Percentiles rank a stretch among this genome's conserved stretches.
Conservation (phyloP, 2,329 filamentous ascomycete genomes). For the Diplodia seriata region DNA sequence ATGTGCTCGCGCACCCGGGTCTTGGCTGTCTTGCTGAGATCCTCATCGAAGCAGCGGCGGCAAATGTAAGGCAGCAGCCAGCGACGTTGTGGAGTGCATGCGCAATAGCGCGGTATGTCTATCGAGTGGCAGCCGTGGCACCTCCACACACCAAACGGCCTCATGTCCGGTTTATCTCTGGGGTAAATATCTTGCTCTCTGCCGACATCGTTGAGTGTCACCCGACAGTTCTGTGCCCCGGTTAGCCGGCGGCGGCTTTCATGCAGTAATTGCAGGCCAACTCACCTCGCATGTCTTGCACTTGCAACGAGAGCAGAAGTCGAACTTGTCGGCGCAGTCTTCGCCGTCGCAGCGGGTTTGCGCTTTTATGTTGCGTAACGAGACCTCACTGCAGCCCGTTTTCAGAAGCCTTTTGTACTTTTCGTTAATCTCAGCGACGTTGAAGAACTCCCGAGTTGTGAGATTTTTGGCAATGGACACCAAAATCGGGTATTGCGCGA, state of each 20-base stretch:
- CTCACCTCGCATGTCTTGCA: conserved; percentile 6
- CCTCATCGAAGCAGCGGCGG: background rate
- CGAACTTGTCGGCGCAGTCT: background rate
- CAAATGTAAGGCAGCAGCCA: background rate
- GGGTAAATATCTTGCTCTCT: background rate
- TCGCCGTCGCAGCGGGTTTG: background rate
- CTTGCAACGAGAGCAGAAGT: background rate
- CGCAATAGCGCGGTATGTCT: background rate
- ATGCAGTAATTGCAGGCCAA: background rate
- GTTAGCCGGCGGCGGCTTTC: background rate
- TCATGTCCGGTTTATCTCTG: background rate
- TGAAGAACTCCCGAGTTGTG: background rate
- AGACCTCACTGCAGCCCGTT: background rate
- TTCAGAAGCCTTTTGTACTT: background rate
- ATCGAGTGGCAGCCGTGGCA: background rate
- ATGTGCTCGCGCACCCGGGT: background rate
- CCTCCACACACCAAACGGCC: background rate
- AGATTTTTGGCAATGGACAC: background rate
- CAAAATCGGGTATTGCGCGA: background rate
- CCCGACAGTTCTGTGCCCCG: background rate
- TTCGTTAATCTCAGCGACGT: background rate
- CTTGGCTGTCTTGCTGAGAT: background rate
- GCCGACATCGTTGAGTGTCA: background rate
- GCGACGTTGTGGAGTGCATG: background rate
- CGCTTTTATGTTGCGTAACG: background rate